Conservation (phyloP, 169 alveolate genomes). For the Plasmodium knowlesi region DNA sequence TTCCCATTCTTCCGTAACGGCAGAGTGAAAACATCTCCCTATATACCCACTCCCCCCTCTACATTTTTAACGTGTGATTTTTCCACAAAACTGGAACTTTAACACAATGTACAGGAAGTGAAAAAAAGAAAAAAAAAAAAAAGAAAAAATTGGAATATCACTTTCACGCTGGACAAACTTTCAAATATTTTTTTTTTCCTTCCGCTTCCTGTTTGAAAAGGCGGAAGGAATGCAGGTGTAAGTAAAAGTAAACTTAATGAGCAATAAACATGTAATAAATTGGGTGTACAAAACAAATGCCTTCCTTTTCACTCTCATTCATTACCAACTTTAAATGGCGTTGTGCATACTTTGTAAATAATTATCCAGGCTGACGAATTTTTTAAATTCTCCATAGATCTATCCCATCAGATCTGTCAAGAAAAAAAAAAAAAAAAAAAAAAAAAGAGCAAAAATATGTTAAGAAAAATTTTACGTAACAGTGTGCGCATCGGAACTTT, state of each 20-base stretch:
- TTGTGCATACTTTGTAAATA: not conserved
- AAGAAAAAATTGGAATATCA: not conserved
- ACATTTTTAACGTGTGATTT: too few species aligned
- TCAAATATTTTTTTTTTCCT: not conserved
- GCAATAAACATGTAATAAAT: not conserved
- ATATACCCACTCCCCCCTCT: too few species aligned
- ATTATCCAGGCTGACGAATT: not conserved
- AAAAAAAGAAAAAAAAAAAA: not conserved
- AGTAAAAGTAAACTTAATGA: not conserved
- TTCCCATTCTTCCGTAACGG: too few species aligned
- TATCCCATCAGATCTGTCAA: not conserved
- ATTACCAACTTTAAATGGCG: not conserved
- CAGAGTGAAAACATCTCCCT: too few species aligned
- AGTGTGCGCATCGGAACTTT: not conserved
- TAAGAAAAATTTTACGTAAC: not conserved
- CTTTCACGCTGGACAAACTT: not conserved
- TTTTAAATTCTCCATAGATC: not conserved
- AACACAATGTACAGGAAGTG: too few species aligned
- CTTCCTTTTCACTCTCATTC: not conserved
- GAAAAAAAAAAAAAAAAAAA: not conserved
- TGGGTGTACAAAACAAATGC: not conserved
- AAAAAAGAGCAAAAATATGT: not conserved
- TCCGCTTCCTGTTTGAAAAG: not conserved
- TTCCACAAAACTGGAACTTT: too few species aligned
- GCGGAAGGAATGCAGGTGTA: not conserved